phyloP scores from a whole-genome alignment of 2,329 filamentous ascomycete genomes.

The Botrytis fragariae region DNA sequence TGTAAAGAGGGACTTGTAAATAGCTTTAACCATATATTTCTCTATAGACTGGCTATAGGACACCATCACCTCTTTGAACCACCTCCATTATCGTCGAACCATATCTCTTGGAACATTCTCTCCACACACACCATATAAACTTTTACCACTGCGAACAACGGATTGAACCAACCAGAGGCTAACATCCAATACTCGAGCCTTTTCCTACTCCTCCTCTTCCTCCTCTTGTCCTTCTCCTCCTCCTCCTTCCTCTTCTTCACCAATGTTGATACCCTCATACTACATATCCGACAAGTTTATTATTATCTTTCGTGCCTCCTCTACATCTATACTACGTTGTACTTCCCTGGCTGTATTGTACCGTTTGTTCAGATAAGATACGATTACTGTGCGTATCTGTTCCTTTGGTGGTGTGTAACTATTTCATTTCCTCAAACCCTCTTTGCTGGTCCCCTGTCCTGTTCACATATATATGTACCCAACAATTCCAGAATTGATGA shows the following conservation, averaged over 20 bases:
- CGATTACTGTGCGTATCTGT: background rate
- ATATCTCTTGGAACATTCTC: background rate
- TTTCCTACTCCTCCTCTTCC: background rate
- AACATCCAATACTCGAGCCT: background rate
- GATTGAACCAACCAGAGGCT: background rate
- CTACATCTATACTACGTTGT: background rate
- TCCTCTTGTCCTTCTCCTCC: background rate
- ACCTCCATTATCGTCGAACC: background rate
- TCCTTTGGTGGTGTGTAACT: background rate
- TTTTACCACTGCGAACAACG: background rate
- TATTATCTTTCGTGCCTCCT: background rate
- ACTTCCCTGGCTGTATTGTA: background rate
- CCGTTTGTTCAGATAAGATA: background rate
- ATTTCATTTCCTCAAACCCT: background rate
- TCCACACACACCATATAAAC: background rate
- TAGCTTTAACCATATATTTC: background rate
- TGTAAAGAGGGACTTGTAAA: background rate
- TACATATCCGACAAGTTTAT: too few species aligned
- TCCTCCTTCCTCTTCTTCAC: background rate
- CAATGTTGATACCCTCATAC: background rate
- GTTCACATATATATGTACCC: background rate
- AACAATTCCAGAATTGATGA: slow-evolving; percentile 7
- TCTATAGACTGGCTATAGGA: background rate
- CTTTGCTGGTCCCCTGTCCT: background rate
- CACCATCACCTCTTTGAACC: background rate